These are phyloP conservation scores for Colletotrichum musicola DNA, from an alignment of 2,329 filamentous ascomycete genomes.

Conservation along the genomic window DNA sequence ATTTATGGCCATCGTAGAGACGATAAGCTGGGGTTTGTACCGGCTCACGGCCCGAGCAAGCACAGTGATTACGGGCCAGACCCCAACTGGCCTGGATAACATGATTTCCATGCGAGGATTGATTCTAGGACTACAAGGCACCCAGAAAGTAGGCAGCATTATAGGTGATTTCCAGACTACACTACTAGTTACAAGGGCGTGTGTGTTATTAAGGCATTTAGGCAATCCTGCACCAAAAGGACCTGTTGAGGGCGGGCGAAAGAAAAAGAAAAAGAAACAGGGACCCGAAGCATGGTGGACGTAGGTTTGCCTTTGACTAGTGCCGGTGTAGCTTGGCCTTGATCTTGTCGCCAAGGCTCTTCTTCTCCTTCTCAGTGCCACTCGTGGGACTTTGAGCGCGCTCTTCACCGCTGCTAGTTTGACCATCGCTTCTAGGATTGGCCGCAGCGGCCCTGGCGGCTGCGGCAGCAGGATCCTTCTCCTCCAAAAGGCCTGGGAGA, in stretches of 20 bases:
- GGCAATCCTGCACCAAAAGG: too few species aligned
- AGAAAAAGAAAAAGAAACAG: too few species aligned
- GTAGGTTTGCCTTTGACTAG: slow-evolving; percentile 40
- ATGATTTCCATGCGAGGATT: neutral
- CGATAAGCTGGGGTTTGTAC: too few species aligned
- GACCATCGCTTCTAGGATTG: slow-evolving; percentile 39
- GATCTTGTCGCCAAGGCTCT: slow-evolving; percentile 72
- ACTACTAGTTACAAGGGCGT: too few species aligned
- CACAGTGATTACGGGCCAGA: neutral
- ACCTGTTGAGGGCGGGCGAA: too few species aligned
- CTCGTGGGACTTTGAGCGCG: slow-evolving; percentile 35
- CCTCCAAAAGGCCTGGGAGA: slow-evolving; percentile 62
- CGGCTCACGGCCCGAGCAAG: too few species aligned
- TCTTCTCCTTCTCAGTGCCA: slow-evolving; percentile 55
- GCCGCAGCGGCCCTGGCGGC: slow-evolving; percentile 34
- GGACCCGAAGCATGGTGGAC: too few species aligned
- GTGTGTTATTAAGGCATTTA: too few species aligned
- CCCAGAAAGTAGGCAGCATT: too few species aligned
- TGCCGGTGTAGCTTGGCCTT: slow-evolving; percentile 76
- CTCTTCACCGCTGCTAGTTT: slow-evolving; percentile 41
- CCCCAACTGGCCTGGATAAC: neutral
- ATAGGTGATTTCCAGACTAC: neutral
- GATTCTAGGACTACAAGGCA: too few species aligned
- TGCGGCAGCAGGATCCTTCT: slow-evolving; percentile 54
- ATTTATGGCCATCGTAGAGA: too few species aligned